These are phyloP conservation scores for Penicillium bialowiezense DNA, from an alignment of 495 filamentous ascomycete species.

Conservation along the genomic window DNA sequence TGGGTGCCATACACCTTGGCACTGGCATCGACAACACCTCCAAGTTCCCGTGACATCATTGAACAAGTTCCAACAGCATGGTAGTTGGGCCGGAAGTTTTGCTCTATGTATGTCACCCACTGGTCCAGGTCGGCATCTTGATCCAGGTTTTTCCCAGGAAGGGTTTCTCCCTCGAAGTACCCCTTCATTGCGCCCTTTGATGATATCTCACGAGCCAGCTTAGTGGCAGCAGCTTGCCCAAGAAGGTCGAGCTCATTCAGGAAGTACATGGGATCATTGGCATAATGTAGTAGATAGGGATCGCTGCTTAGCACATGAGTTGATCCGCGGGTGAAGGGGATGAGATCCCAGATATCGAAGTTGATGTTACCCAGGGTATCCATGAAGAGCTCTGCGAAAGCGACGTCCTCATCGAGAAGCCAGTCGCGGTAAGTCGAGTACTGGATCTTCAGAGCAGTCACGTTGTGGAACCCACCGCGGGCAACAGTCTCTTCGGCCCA, in stretches of 20 bases:
- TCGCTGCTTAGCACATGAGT: slow-evolving; percentile 42
- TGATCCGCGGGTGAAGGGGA: slow-evolving; percentile 53
- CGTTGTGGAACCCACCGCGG: slow-evolving; percentile 29
- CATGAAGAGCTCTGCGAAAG: slow-evolving; percentile 27
- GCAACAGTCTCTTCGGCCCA: slow-evolving; percentile 25
- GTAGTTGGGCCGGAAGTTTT: slow-evolving; percentile 36
- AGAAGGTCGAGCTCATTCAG: slow-evolving; percentile 45
- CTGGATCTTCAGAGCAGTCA: slow-evolving; percentile 21
- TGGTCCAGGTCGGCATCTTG: slow-evolving; percentile 42
- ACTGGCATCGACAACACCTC: slow-evolving; percentile 46
- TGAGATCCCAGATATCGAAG: slow-evolving; percentile 38
- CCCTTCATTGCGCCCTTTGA: slow-evolving; percentile 23
- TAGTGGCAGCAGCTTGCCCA: slow-evolving; percentile 47
- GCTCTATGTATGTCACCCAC: slow-evolving; percentile 31
- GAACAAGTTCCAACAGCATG: slow-evolving; percentile 48
- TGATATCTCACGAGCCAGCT: slow-evolving; percentile 44
- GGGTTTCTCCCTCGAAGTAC: slow-evolving; percentile 35
- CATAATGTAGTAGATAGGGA: slow-evolving; percentile 38
- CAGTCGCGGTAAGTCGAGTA: slow-evolving; percentile 30
- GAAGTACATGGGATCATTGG: slow-evolving; percentile 51
- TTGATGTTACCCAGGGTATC: slow-evolving; percentile 33
- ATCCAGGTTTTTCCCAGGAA: slow-evolving; percentile 35
- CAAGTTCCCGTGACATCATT: slow-evolving; percentile 45
- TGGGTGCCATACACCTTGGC: slow-evolving; percentile 43
- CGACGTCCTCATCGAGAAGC: slow-evolving; percentile 24